A percentile compares a stretch with the other conserved stretches of the same genome.
Conservation (phyloP, 345 rosid species). For the Lepidium africanum region DNA sequence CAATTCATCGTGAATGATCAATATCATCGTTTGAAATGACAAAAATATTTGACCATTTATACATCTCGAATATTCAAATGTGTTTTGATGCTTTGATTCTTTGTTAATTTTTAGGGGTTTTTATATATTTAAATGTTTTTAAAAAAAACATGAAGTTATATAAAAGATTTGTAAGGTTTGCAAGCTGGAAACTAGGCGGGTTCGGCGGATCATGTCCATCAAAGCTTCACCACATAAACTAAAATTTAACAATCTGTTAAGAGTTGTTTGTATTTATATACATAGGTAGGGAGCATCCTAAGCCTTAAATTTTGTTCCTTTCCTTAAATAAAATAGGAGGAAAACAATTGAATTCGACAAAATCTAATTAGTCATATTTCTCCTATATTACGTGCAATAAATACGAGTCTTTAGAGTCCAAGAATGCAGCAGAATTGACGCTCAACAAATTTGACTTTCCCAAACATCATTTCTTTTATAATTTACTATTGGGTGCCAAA, state of each 20-base stretch:
- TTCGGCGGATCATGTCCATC: conserved; percentile 65
- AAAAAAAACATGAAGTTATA: neutral
- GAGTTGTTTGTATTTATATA: conserved; percentile 29
- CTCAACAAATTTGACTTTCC: too few species aligned
- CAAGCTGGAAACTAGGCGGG: conserved; percentile 64
- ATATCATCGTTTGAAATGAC: neutral
- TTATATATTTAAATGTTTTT: too few species aligned
- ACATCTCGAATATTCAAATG: neutral
- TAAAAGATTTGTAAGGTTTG: conserved; percentile 8
- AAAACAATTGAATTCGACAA: too few species aligned
- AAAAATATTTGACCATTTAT: neutral
- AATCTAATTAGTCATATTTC: too few species aligned
- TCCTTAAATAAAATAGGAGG: neutral
- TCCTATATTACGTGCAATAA: too few species aligned
- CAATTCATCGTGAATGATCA: neutral
- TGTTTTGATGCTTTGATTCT: neutral
- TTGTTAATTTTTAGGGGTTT: too few species aligned
- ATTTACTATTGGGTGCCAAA: neutral
- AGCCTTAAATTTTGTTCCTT: conserved; percentile 32
- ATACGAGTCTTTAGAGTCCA: too few species aligned
- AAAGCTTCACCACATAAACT: conserved; percentile 24
- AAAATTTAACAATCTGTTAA: conserved; percentile 15
- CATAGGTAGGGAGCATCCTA: conserved; percentile 25
- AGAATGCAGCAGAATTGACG: too few species aligned
- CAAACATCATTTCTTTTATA: neutral